A percentile compares a stretch with the other conserved stretches of the same genome.
phyloP scores from a whole-genome alignment of 2,329 filamentous ascomycete species.

The Sporothrix luriei region DNA sequence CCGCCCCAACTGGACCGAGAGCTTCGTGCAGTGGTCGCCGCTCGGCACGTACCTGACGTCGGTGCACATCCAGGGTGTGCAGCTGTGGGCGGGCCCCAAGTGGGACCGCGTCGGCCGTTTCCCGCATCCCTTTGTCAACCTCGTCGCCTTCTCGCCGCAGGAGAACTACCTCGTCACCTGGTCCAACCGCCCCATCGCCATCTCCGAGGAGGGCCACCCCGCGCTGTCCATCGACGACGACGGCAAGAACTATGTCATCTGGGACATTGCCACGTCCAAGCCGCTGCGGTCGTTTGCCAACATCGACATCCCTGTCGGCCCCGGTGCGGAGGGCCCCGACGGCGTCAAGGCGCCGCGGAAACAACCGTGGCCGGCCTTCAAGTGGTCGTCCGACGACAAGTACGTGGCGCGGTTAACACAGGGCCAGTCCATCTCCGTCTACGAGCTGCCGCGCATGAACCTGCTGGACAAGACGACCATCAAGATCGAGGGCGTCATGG shows the following conservation, averaged over 20 bases:
- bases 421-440: conserved; percentile 91
- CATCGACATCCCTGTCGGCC: conserved; percentile 70
- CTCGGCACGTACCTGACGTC: conserved; percentile 92
- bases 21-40: conserved; percentile 97
- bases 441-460: conserved; percentile 83
- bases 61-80: conserved; percentile 92
- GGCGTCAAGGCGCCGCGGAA: conserved; percentile 72
- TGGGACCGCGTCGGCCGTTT: conserved; percentile 94
- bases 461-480: conserved; percentile 89
- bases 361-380: conserved; percentile 97
- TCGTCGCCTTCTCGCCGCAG: conserved; percentile 90
- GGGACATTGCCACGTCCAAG: conserved; percentile 89
- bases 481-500: conserved; percentile 94
- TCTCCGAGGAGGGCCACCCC: conserved; percentile 84
- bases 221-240: conserved; percentile 89
- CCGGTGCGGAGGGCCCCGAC: conserved; percentile 49
- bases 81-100: conserved; percentile 89
- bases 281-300: conserved; percentile 92
- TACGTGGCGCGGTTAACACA: conserved; percentile 92
- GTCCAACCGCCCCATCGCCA: conserved; percentile 90
- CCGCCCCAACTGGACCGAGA: conserved; percentile 94
- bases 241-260: conserved; percentile 99
- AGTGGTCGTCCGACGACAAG: conserved; percentile 97
- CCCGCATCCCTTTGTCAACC: conserved; percentile 91
- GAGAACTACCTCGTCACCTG: conserved; percentile 96